A percentile compares a stretch with the other conserved stretches of the same genome.
These are phyloP conservation scores for Talaromyces sp. DNA, from an alignment of 2,329 filamentous ascomycete species.

Conservation along the genomic window DNA sequence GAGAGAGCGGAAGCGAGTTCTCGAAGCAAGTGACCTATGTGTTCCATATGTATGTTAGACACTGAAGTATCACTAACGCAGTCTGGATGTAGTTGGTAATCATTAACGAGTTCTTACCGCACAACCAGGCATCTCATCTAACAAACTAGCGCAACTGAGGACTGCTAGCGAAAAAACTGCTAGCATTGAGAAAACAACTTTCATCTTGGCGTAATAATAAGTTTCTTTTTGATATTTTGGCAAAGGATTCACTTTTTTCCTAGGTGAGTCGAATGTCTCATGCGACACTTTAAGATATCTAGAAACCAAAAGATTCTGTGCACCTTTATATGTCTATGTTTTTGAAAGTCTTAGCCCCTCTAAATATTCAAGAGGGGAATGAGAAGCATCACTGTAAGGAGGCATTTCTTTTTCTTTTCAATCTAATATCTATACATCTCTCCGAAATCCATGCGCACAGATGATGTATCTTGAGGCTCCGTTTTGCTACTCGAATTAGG, in stretches of 20 bases:
- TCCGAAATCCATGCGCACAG: neutral
- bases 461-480: constrained; percentile 8
- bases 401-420: constrained; percentile 9
- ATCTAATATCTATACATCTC: neutral
- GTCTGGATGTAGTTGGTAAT: neutral
- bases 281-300: neutral
- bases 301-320: neutral
- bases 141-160: constrained; percentile 3
- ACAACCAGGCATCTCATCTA: constrained; percentile 15
- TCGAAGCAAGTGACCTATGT: constrained; percentile 17
- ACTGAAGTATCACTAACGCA: neutral
- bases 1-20: constrained; percentile 13
- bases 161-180: neutral
- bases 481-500: neutral
- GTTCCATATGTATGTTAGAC: neutral
- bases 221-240: no score
- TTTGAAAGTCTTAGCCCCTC: no score
- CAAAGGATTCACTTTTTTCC: neutral
- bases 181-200: neutral
- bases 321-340: neutral
- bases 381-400: constrained; percentile 10
- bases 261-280: no score
- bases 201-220: constrained; percentile 9
- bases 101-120: constrained; percentile 1
- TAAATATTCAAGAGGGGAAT: neutral